Evolutionary conservation across 129 eudicot genomes (phyloP).

Genomic region (Helianthus tuberosus): DNA sequence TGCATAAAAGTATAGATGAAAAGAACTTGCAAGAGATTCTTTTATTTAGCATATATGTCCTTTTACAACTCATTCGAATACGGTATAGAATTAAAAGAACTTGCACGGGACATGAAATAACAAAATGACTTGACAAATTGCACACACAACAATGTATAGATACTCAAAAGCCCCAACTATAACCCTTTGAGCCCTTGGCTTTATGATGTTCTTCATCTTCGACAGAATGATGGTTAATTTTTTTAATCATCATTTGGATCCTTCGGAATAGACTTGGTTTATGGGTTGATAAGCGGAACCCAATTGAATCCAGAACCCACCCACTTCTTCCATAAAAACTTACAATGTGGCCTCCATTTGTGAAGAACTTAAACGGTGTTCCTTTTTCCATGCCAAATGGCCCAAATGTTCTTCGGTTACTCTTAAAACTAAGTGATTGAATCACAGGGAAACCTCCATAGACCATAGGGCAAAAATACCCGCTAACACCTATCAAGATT

Average conservation of each 20-base stretch:
- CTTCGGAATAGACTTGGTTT: conserved; percentile 30
- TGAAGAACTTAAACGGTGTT: conserved; percentile 52
- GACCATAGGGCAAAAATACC: conserved; percentile 62
- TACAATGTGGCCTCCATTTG: conserved; percentile 1
- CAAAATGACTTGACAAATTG: background rate
- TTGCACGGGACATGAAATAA: background rate
- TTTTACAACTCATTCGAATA: background rate
- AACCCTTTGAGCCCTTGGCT: conserved; percentile 5
- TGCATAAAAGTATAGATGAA: background rate
- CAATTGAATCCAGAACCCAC: conserved; percentile 75
- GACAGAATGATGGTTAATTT: background rate
- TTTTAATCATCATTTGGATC: conserved; percentile 40
- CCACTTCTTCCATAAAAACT: conserved; percentile 31
- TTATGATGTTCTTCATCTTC: too few species aligned
- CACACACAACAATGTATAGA: background rate
- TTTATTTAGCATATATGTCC: conserved; percentile 2
- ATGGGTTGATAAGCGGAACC: conserved; percentile 41
- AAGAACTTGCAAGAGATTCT: background rate
- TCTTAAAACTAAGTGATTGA: conserved; percentile 60
- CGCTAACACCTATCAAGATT: conserved; percentile 51
- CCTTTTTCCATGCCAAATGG: conserved; percentile 80
- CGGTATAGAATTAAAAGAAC: background rate
- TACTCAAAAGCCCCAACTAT: conserved; percentile 12
- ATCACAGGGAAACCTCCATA: conserved; percentile 64
- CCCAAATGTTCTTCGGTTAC: conserved; percentile 62